Evolutionary conservation across 139 green algal genomes (phyloP), one percentile per base, ranked within the genome.

Genomic region (Micromonas pusilla): DNA sequence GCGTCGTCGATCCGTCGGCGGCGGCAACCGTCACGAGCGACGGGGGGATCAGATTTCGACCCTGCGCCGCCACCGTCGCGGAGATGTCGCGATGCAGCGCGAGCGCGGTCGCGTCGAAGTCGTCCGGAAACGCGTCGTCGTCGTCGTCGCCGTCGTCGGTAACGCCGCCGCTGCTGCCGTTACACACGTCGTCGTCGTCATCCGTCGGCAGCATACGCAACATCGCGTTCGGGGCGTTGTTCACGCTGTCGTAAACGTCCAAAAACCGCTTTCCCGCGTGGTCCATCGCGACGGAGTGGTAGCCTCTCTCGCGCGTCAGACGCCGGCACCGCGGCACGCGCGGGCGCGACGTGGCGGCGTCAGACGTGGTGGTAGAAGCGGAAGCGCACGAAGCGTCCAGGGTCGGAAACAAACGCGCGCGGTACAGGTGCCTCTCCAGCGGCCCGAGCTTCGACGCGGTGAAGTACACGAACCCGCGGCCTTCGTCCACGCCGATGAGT

Each of bases 391-490:
- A 52, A 57, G 45, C 9, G 45, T 57, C 32, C 53, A 85, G 34
- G 34, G 34, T 57, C n/a, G 30, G 37, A n/a, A 52, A 57, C 9
- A 57, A 16, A 9, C 9, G 45, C 45, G 45, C 45, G 45, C 45
- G 39, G 52, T 87, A 87, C 26, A 87, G 73, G 67, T 87, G 83
- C 53, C 23, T 85, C 66, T 87, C 83, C 36, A 87, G 66, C 25
- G 78, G 36, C 1, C 45, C 52, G 67, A 83, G 70, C 16, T 45
- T 5, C 0, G 82, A 83, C 19, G 34, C 79, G 9, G 76, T 85
- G 72, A 87, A 85, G 71, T 87, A 87, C n/a, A 87, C 52, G 25
- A 82, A 0, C 21, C 72, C 82, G 16, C 19, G 2, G 0, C 2
- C 26, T 66, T 87, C 83, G 66, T 87, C 82, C 38, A 87, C 65